Percentiles rank a stretch among this genome's conserved stretches.
Evolutionary conservation across 2,329 filamentous ascomycete genomes (phyloP).

Genomic region (Pseudogymnoascus sp.): DNA sequence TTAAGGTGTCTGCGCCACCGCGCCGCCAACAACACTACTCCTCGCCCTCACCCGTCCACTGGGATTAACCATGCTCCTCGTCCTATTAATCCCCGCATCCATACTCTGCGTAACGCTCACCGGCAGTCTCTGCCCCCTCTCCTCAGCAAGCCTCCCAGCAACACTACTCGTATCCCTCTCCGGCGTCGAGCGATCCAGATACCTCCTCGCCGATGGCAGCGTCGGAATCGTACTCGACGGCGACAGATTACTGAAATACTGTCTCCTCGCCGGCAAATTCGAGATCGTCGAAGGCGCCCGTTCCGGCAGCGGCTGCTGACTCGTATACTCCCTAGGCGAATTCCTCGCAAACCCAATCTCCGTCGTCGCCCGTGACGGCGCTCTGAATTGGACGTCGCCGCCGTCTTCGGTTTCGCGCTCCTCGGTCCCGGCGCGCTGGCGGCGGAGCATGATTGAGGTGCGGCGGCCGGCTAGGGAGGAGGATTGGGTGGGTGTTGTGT

Average conservation of each 20-base stretch:
- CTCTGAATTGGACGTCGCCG: conserved; percentile 42
- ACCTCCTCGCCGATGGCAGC: conserved; percentile 34
- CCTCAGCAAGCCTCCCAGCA: conserved; percentile 32
- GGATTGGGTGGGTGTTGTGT: conserved; percentile 30
- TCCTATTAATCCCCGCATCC: conserved; percentile 9
- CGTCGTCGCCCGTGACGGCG: conserved; percentile 49
- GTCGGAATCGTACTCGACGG: conserved; percentile 33
- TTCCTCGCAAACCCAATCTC: conserved; percentile 38
- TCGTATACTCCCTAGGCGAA: conserved; percentile 33
- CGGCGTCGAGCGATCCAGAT: conserved; percentile 38
- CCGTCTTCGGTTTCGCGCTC: conserved; percentile 36
- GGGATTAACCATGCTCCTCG: neutral
- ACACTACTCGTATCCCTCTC: conserved; percentile 33
- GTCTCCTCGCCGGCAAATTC: conserved; percentile 45
- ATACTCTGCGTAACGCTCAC: conserved; percentile 29
- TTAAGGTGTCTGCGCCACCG: conserved; percentile 3
- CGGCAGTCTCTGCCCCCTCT: conserved; percentile 36
- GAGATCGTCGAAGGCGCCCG: conserved; percentile 31
- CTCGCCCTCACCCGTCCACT: neutral
- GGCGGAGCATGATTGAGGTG: conserved; percentile 43
- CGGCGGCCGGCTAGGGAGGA: conserved; percentile 46
- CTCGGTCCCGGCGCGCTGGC: conserved; percentile 24
- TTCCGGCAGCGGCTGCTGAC: conserved; percentile 30
- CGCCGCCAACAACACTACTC: neutral
- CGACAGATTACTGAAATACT: conserved; percentile 39